phyloP scores from a whole-genome alignment of 2,329 filamentous ascomycete species.

The Hymenoscyphus fructigenus region DNA sequence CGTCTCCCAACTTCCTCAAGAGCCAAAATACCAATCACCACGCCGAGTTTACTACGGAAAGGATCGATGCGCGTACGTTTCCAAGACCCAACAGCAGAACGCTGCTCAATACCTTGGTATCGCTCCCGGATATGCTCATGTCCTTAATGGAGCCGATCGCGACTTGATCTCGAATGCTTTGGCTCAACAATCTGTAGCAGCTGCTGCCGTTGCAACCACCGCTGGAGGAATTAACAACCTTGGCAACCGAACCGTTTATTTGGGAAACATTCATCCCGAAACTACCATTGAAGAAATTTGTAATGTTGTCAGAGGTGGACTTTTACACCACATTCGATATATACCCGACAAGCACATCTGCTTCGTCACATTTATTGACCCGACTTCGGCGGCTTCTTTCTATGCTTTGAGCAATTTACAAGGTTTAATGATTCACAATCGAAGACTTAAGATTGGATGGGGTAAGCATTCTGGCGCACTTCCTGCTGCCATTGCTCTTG shows the following conservation, averaged over 20 bases:
- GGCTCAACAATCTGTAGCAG: slow-evolving; percentile 95
- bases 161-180: slow-evolving; percentile 95
- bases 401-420: slow-evolving; percentile 97
- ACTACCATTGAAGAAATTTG: slow-evolving; percentile 99
- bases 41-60: slow-evolving; percentile 98
- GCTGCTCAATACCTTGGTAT: slow-evolving; percentile 97
- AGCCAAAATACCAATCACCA: slow-evolving; percentile 93
- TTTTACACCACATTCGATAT: slow-evolving; percentile 97
- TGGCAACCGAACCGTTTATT: slow-evolving; percentile 94
- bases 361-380: slow-evolving; percentile 99
- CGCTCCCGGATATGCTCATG: slow-evolving; percentile 92
- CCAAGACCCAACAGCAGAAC: slow-evolving; percentile 99
- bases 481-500: slow-evolving; percentile 90
- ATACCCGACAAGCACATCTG: slow-evolving; percentile 99
- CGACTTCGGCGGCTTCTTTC: slow-evolving; percentile 95
- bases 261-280: slow-evolving; percentile 98
- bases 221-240: slow-evolving; percentile 97
- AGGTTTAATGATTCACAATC: slow-evolving; percentile 98
- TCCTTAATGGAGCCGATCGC: slow-evolving; percentile 91
- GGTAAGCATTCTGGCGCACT: slow-evolving; percentile 97
- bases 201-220: slow-evolving; percentile 92
- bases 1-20: slow-evolving; percentile 91
- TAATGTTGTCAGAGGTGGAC: slow-evolving; percentile 93
- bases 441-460: slow-evolving; percentile 97
- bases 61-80: slow-evolving; percentile 96